Percentiles rank a stretch among this genome's conserved stretches.
phyloP scores from a whole-genome alignment of 108 stramenopile genomes.

The Tribonema minus region DNA sequence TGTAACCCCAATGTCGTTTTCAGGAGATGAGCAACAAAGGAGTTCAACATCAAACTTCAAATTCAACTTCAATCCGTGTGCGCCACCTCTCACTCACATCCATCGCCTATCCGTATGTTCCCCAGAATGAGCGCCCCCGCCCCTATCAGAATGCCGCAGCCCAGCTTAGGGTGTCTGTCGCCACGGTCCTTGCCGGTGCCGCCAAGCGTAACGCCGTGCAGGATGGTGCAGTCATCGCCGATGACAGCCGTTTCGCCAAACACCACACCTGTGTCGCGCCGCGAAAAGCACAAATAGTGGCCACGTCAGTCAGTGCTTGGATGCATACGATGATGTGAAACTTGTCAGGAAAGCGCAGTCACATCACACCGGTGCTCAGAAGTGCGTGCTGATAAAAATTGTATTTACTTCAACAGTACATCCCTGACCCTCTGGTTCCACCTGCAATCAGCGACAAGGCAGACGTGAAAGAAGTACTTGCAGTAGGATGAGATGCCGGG shows the following conservation, averaged over 20 bases:
- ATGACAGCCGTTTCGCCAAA: slow-evolving; percentile 86
- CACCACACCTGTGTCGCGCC: slow-evolving; percentile 70
- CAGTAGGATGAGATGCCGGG: too few relatives aligned
- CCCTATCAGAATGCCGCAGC: slow-evolving; percentile 69
- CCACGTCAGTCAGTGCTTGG: neutral
- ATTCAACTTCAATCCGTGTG: neutral
- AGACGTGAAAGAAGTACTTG: too few relatives aligned
- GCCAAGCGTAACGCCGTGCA: slow-evolving; percentile 82
- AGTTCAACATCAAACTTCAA: too few relatives aligned
- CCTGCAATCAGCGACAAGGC: too few relatives aligned
- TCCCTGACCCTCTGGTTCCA: too few relatives aligned
- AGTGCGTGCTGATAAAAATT: too few relatives aligned
- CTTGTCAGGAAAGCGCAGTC: neutral
- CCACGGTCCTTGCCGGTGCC: slow-evolving; percentile 83
- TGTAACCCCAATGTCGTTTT: too few relatives aligned
- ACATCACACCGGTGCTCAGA: neutral
- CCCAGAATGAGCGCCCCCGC: slow-evolving; percentile 73
- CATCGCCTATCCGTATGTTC: slow-evolving; percentile 62
- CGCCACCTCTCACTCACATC: neutral
- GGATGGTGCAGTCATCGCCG: slow-evolving; percentile 71
- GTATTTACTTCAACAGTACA: too few relatives aligned
- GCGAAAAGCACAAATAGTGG: neutral
- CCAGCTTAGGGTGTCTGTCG: slow-evolving; percentile 85
- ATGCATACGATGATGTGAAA: neutral
- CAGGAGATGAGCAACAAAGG: neutral